phyloP scores from a whole-genome alignment of 352 stramenopile genomes.

The Phytophthora syringae region DNA sequence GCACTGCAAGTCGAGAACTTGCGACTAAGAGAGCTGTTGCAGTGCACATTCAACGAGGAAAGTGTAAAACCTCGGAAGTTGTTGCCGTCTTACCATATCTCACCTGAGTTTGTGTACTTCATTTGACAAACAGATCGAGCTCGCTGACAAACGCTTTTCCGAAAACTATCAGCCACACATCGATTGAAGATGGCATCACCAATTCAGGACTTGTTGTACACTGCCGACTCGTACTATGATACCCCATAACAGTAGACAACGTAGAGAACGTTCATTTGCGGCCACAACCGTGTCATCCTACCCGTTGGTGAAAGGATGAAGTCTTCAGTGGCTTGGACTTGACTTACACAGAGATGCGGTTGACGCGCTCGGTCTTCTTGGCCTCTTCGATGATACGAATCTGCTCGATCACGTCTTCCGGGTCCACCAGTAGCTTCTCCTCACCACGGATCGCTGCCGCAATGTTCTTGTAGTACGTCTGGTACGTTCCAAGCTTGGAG shows the following conservation, averaged over 20 bases:
- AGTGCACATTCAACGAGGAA: constrained; percentile 49
- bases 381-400: constrained; percentile 80
- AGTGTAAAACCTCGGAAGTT: background rate
- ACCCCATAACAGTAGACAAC: background rate
- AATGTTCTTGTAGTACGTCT: constrained; percentile 78
- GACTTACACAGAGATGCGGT: constrained; percentile 37
- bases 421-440: constrained; percentile 57
- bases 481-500: constrained; percentile 59
- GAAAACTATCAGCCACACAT: constrained; percentile 23
- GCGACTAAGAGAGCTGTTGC: constrained; percentile 41
- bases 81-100: constrained; percentile 1
- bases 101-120: background rate
- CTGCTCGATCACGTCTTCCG: constrained; percentile 56
- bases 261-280: background rate
- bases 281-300: no score
- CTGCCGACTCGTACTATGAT: background rate
- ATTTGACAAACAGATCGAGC: constrained; percentile 26
- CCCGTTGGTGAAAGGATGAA: background rate
- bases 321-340: background rate
- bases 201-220: background rate
- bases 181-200: constrained; percentile 5
- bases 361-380: constrained; percentile 61
- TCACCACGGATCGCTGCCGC: constrained; percentile 62
- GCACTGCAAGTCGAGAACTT: constrained; percentile 42
- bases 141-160: constrained; percentile 29